Conservation (phyloP, 1,284 basidiomycete species). For the Somion occarium region DNA sequence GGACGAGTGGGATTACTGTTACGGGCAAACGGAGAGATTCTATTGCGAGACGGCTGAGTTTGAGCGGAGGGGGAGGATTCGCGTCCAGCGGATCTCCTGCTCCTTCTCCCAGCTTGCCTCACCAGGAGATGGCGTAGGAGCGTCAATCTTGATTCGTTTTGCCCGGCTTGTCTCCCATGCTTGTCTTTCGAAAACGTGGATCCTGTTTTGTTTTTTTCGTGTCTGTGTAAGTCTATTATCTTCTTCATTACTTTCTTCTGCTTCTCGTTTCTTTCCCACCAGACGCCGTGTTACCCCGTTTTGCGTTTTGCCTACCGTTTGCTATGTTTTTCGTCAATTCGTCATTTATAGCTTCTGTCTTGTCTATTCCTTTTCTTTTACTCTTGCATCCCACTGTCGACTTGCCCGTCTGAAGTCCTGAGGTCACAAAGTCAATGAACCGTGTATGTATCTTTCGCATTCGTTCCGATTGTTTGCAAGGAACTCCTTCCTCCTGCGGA, state of each 20-base stretch:
- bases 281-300: neutral
- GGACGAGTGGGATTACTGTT: conserved; percentile 1
- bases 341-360: no score
- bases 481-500: no score
- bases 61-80: conserved; percentile 19
- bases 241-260: no score
- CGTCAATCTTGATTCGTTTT: neutral
- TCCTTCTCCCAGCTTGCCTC: neutral
- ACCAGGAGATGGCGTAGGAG: neutral
- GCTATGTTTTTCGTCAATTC: no score
- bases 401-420: no score
- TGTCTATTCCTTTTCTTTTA: no score
- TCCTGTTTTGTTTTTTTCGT: neutral
- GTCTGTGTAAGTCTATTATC: no score
- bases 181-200: neutral
- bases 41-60: conserved; percentile 24
- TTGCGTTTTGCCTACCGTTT: neutral
- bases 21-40: conserved; percentile 20
- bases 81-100: neutral
- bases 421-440: no score
- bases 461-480: no score
- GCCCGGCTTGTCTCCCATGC: neutral
- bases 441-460: no score
- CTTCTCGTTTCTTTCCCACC: no score
- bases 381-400: neutral